Evolutionary conservation across 345 rosid genomes (phyloP).

Genomic region (Microthlaspi erraticum): DNA sequence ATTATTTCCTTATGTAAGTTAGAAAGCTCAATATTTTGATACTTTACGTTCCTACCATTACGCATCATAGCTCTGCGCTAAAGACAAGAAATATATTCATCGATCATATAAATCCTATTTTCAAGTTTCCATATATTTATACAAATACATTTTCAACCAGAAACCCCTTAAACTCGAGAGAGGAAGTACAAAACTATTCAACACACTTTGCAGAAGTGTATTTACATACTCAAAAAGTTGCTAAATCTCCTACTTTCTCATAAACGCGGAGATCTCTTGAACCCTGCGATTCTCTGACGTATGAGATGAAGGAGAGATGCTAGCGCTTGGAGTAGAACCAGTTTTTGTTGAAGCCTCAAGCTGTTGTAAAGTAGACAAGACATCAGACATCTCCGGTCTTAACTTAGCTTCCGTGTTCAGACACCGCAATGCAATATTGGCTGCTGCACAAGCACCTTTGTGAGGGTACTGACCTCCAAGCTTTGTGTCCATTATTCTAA

Average conservation of each 20-base stretch:
- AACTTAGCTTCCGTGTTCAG: slow-evolving; percentile 55
- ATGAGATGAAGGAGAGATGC: slow-evolving; percentile 35
- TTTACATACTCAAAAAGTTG: slow-evolving; percentile 17
- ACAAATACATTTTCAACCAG: not conserved
- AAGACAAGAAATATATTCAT: not conserved
- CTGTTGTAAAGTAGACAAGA: slow-evolving; percentile 51
- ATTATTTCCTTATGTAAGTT: not conserved
- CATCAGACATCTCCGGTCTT: slow-evolving; percentile 66
- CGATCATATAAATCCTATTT: not conserved
- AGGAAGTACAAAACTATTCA: slow-evolving; percentile 19
- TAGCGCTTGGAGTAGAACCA: slow-evolving; percentile 4
- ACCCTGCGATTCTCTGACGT: not conserved
- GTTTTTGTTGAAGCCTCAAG: slow-evolving; percentile 16
- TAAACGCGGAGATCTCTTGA: slow-evolving; percentile 2
- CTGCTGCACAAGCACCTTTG: slow-evolving; percentile 60
- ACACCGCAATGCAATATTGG: slow-evolving; percentile 62
- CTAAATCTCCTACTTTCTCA: slow-evolving; percentile 18
- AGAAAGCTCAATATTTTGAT: slow-evolving; percentile 3
- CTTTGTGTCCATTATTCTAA: slow-evolving; percentile 72
- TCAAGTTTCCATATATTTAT: not conserved
- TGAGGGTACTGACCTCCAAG: slow-evolving; percentile 69
- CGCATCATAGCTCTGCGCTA: not conserved
- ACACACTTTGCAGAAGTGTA: slow-evolving; percentile 9
- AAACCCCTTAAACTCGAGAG: not conserved
- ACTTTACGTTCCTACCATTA: not conserved